phyloP scores from a whole-genome alignment of 2,329 filamentous ascomycete genomes.

The Aspergillus latus region DNA sequence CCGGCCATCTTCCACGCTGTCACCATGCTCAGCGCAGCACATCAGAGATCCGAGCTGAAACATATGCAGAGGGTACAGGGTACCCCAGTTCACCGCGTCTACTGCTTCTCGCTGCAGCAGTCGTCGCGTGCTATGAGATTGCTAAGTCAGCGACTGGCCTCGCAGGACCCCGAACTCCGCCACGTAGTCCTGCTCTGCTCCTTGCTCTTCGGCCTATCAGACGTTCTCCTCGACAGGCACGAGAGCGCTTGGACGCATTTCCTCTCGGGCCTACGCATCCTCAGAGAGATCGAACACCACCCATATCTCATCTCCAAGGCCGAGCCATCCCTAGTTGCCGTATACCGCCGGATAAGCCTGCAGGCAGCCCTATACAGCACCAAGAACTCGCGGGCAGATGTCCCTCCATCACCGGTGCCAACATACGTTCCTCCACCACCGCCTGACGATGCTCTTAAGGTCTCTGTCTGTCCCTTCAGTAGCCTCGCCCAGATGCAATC shows the following conservation, averaged over 20 bases:
- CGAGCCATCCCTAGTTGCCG: neutral
- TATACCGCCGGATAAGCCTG: constrained; percentile 5
- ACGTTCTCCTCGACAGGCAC: constrained; percentile 1
- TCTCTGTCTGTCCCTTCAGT: neutral
- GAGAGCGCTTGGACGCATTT: constrained; percentile 11
- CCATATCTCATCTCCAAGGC: neutral
- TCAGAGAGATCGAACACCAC: neutral
- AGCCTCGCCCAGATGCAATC: neutral
- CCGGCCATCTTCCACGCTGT: constrained; percentile 9
- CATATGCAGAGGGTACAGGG: neutral
- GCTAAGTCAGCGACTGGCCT: neutral
- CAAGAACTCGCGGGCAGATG: neutral
- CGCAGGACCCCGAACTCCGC: constrained; percentile 8
- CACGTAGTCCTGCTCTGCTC: constrained; percentile 11
- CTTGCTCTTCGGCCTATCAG: constrained; percentile 10
- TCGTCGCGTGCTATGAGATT: neutral
- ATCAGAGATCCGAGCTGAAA: constrained; percentile 6
- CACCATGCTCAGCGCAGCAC: constrained; percentile 9
- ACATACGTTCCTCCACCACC: neutral
- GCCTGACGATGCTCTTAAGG: neutral
- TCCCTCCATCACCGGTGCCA: neutral
- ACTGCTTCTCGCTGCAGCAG: constrained; percentile 8
- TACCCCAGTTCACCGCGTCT: neutral
- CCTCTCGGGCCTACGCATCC: constrained; percentile 6
- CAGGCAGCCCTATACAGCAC: neutral